These are phyloP conservation scores for Lotmaria passim DNA, from an alignment of 208 protist species.

Conservation along the genomic window DNA sequence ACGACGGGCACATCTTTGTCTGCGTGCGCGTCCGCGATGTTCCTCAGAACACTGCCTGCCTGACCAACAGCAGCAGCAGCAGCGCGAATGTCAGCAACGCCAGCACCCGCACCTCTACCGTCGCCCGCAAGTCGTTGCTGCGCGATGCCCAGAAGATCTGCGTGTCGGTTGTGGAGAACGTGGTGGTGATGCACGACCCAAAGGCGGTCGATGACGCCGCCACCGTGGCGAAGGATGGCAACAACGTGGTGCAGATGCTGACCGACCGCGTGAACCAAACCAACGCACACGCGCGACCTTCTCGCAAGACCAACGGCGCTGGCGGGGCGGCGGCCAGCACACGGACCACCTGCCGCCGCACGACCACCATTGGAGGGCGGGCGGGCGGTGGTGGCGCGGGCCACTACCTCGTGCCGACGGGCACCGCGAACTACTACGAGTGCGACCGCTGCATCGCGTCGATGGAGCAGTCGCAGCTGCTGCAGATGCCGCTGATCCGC, in stretches of 20 bases:
- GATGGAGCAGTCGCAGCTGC: slow-evolving; percentile 59
- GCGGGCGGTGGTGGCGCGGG: neutral
- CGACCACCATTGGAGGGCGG: slow-evolving; percentile 12
- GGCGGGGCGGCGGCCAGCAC: slow-evolving; percentile 5
- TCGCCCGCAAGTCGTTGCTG: slow-evolving; percentile 13
- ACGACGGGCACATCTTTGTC: slow-evolving; percentile 82
- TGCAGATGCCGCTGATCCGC: slow-evolving; percentile 70
- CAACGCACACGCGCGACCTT: slow-evolving; percentile 8
- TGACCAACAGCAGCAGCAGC: slow-evolving; percentile 24
- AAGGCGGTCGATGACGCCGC: slow-evolving; percentile 53
- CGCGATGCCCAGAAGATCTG: slow-evolving; percentile 62
- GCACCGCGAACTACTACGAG: slow-evolving; percentile 74
- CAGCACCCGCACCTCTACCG: slow-evolving; percentile 19
- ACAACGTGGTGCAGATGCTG: slow-evolving; percentile 67
- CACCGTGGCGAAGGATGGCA: slow-evolving; percentile 60
- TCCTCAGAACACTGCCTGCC: slow-evolving; percentile 32
- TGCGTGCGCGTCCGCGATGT: slow-evolving; percentile 77
- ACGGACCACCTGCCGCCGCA: slow-evolving; percentile 26
- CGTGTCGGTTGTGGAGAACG: slow-evolving; percentile 74
- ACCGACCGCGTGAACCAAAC: slow-evolving; percentile 37
- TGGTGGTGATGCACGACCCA: slow-evolving; percentile 79
- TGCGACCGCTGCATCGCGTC: slow-evolving; percentile 66
- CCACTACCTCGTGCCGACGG: slow-evolving; percentile 43
- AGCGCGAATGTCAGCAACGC: slow-evolving; percentile 21
- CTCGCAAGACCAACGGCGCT: slow-evolving; percentile 35